These are phyloP conservation scores for Striga asiatica DNA, from an alignment of 257 asterid genomes.

Conservation along the genomic window DNA sequence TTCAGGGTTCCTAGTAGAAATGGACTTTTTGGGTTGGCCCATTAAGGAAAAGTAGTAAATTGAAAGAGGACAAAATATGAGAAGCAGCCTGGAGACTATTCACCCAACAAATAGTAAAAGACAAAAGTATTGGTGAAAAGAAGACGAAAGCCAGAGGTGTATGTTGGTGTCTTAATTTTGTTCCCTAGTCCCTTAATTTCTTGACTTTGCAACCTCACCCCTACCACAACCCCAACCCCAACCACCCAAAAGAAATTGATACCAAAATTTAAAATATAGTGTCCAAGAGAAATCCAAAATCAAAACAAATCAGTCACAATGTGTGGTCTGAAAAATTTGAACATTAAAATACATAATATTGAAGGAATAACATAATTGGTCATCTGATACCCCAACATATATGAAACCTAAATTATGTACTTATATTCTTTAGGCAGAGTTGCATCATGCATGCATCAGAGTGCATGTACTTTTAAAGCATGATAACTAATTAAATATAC, in stretches of 20 bases:
- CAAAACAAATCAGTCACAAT: too few species aligned
- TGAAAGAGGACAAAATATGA: background rate
- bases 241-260: background rate
- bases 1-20: background rate
- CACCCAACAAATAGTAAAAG: background rate
- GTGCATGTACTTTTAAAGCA: background rate
- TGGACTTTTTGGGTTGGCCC: background rate
- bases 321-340: too few species aligned
- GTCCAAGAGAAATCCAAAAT: too few species aligned
- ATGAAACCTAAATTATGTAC: too few species aligned
- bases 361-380: too few species aligned
- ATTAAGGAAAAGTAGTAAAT: background rate
- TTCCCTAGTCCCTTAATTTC: too few species aligned
- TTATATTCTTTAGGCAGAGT: too few species aligned
- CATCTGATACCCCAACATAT: too few species aligned
- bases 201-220: too few species aligned
- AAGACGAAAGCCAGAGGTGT: constrained; percentile 13
- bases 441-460: constrained; percentile 1
- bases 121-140: constrained; percentile 12
- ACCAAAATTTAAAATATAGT: too few species aligned
- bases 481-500: constrained; percentile 6
- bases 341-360: too few species aligned
- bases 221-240: background rate
- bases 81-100: background rate
- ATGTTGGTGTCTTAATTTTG: constrained; percentile 14